These are phyloP conservation scores for Anisodus acutangulus DNA, from an alignment of 257 asterid genomes.

Conservation along the genomic window DNA sequence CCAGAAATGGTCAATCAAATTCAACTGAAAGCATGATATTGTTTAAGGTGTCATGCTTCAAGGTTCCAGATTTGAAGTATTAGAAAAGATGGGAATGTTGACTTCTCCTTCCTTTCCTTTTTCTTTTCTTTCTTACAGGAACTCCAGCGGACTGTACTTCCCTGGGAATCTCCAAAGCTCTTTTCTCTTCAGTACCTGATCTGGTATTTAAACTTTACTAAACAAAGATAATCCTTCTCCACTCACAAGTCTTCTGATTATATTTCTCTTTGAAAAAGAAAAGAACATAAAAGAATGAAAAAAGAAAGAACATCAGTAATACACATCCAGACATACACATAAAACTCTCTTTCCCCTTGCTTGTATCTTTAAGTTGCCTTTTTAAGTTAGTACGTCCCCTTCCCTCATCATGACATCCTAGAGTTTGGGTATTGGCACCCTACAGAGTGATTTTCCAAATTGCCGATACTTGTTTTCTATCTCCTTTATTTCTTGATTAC, in stretches of 20 bases:
- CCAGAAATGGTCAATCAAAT: not conserved
- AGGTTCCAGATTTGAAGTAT: slow-evolving; percentile 3
- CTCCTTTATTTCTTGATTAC: not conserved
- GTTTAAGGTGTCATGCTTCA: not conserved
- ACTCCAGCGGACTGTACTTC: slow-evolving; percentile 92
- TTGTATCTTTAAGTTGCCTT: not conserved
- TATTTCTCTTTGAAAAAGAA: not conserved
- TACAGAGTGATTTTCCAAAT: not conserved
- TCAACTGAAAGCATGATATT: slow-evolving; percentile 24
- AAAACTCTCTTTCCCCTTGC: not conserved
- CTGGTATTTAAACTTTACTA: slow-evolving; percentile 53
- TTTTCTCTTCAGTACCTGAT: slow-evolving; percentile 75
- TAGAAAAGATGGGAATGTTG: not conserved
- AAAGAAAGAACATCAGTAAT: not conserved
- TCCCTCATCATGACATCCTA: slow-evolving; percentile 13
- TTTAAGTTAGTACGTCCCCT: not conserved
- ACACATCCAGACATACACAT: not conserved
- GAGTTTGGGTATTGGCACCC: not conserved
- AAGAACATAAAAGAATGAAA: not conserved
- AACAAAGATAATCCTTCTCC: slow-evolving; percentile 4
- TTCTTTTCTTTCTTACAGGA: slow-evolving; percentile 48
- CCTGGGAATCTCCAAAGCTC: slow-evolving; percentile 71
- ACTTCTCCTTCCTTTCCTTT: not conserved
- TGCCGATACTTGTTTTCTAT: not conserved
- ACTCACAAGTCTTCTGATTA: not conserved